Percentiles rank a stretch among this genome's conserved stretches.
phyloP scores from a whole-genome alignment of 2,329 filamentous ascomycete species.

The Trichoderma oligosporum region DNA sequence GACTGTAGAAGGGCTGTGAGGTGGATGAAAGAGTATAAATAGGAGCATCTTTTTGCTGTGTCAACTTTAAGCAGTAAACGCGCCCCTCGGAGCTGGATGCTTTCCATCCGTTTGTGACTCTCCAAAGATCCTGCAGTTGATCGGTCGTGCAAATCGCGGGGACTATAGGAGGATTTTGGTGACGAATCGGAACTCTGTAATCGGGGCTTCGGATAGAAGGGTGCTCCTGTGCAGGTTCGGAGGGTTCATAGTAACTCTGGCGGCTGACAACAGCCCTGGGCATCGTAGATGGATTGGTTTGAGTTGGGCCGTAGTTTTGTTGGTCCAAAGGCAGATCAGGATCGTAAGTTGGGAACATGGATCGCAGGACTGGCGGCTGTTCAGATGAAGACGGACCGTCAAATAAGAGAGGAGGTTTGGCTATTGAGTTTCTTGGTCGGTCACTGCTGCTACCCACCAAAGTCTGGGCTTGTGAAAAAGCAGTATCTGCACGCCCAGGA shows the following conservation, averaged over 20 bases:
- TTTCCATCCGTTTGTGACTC: constrained; percentile 66
- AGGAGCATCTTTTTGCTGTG: constrained; percentile 56
- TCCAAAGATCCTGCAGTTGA: constrained; percentile 63
- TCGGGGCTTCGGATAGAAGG: constrained; percentile 23
- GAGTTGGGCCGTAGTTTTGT: constrained; percentile 67
- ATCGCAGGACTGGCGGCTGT: constrained; percentile 49
- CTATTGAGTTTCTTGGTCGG: constrained; percentile 53
- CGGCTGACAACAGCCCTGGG: constrained; percentile 63
- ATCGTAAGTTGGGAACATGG: constrained; percentile 75
- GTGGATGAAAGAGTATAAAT: constrained; percentile 63
- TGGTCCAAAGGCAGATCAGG: constrained; percentile 61
- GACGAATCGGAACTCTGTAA: constrained; percentile 31
- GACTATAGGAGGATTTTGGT: constrained; percentile 40
- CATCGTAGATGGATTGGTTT: constrained; percentile 60
- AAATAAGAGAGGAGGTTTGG: constrained; percentile 46
- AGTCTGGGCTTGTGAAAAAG: constrained; percentile 49
- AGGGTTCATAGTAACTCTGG: constrained; percentile 49
- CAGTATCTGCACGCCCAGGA: constrained; percentile 47
- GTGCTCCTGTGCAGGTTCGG: constrained; percentile 20
- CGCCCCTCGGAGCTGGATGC: constrained; percentile 57
- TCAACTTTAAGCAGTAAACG: constrained; percentile 56
- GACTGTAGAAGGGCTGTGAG: constrained; percentile 61
- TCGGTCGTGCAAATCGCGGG: constrained; percentile 55
- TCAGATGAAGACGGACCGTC: constrained; percentile 33
- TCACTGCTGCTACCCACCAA: constrained; percentile 48